A percentile compares a stretch with the other conserved stretches of the same genome.
phyloP scores from a whole-genome alignment of 805 yeast genomes.

The Starmerella geochares region DNA sequence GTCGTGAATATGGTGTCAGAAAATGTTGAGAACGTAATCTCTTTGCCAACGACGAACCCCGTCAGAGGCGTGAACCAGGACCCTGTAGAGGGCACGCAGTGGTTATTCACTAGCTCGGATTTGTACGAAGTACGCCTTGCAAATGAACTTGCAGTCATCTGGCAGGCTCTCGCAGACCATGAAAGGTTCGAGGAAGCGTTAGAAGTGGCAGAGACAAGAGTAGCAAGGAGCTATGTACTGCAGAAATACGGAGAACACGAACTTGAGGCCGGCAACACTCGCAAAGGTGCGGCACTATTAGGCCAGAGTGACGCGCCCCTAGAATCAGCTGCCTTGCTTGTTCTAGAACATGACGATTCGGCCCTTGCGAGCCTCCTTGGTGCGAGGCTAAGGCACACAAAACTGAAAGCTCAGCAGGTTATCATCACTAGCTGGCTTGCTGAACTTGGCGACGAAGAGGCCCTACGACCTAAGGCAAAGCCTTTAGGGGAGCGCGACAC shows the following conservation, averaged over 20 bases:
- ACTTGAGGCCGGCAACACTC: slow-evolving; percentile 29
- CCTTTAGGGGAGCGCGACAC: slow-evolving; percentile 48
- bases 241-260: slow-evolving; percentile 46
- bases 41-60: slow-evolving; percentile 32
- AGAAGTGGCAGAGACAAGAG: slow-evolving; percentile 30
- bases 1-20: slow-evolving; percentile 27
- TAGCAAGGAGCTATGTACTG: slow-evolving; percentile 40
- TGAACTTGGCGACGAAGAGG: slow-evolving; percentile 41
- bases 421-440: slow-evolving; percentile 58
- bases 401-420: slow-evolving; percentile 37
- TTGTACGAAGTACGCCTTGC: slow-evolving; percentile 60
- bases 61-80: slow-evolving; percentile 45
- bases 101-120: slow-evolving; percentile 56
- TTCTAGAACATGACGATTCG: slow-evolving; percentile 35
- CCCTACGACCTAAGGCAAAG: slow-evolving; percentile 35
- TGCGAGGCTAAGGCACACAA: slow-evolving; percentile 22
- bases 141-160: slow-evolving; percentile 62
- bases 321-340: slow-evolving; percentile 54
- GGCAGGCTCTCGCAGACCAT: slow-evolving; percentile 52
- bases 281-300: slow-evolving; percentile 42
- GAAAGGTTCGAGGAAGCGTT: slow-evolving; percentile 59
- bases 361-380: slow-evolving; percentile 32
- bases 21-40: slow-evolving; percentile 37
- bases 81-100: slow-evolving; percentile 46
- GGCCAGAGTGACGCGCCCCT: slow-evolving; percentile 58